Evolutionary conservation across 192 early-diverging fungal species (phyloP).

Genomic region (Backusella westeae): DNA sequence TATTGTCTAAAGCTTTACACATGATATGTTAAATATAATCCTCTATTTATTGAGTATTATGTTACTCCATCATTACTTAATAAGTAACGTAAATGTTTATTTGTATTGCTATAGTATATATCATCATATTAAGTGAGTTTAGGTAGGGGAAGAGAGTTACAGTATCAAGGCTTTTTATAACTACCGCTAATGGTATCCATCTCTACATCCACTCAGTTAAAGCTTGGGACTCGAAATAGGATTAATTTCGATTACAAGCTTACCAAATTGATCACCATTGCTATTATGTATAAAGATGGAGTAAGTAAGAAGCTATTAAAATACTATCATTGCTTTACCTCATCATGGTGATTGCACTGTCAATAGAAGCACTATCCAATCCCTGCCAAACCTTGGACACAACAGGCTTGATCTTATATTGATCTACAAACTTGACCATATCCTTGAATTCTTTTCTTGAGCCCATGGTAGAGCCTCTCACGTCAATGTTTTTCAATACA

Average conservation of each 20-base stretch:
- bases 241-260: constrained; percentile 31
- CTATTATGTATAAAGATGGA: constrained; percentile 10
- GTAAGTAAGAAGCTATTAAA: background rate
- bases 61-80: too few relatives aligned
- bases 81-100: too few relatives aligned
- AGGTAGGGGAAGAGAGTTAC: background rate
- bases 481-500: constrained; percentile 60
- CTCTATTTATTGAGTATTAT: too few relatives aligned
- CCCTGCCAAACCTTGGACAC: constrained; percentile 55
- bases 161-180: background rate
- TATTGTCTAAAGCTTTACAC: too few relatives aligned
- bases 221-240: constrained; percentile 8
- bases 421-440: constrained; percentile 59
- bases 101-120: too few relatives aligned
- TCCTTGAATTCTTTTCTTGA: constrained; percentile 56
- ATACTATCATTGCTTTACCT: constrained; percentile 15
- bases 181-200: background rate
- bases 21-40: too few relatives aligned
- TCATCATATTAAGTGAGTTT: too few relatives aligned
- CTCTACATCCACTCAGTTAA: background rate
- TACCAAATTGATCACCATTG: constrained; percentile 37
- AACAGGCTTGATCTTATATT: constrained; percentile 57
- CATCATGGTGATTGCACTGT: constrained; percentile 28
- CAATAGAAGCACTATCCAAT: constrained; percentile 25
- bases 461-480: constrained; percentile 67